Conservation (phyloP, 2,329 filamentous ascomycete genomes). For the Neonectria magnoliae region DNA sequence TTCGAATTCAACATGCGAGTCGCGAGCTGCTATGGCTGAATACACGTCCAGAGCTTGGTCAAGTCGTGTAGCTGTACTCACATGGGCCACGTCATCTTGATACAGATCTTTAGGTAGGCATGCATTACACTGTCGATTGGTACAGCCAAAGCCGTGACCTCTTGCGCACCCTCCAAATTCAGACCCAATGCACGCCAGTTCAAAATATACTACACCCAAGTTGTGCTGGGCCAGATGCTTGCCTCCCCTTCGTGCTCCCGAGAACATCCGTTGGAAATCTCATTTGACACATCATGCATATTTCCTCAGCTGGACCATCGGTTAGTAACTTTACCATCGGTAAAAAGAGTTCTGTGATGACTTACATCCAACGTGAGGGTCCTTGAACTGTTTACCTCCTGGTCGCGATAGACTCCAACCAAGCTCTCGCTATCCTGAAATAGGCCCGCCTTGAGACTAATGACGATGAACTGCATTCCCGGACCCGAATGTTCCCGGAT, state of each 20-base stretch:
- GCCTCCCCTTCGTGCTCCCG: background rate
- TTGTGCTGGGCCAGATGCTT: background rate
- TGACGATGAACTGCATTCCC: constrained; percentile 99
- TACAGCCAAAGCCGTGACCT: constrained; percentile 15
- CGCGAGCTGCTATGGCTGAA: background rate
- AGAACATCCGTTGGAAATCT: background rate
- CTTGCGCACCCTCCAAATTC: constrained; percentile 13
- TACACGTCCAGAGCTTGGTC: too few species aligned
- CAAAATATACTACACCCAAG: background rate
- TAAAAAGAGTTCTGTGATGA: constrained; percentile 27
- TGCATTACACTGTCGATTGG: constrained; percentile 21
- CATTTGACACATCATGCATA: constrained; percentile 42
- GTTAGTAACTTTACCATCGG: constrained; percentile 17
- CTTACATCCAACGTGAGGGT: constrained; percentile 96
- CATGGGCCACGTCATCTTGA: background rate
- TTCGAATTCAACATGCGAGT: too few species aligned
- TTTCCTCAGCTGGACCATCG: constrained; percentile 45
- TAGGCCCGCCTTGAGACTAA: constrained; percentile 92
- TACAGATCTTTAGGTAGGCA: constrained; percentile 4
- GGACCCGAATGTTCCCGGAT: constrained; percentile 93
- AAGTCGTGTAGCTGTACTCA: background rate
- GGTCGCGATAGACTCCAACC: constrained; percentile 95
- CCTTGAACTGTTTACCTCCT: constrained; percentile 90
- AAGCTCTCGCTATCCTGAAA: constrained; percentile 97
- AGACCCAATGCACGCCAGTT: constrained; percentile 6